phyloP scores from a whole-genome alignment of 2,329 filamentous ascomycete genomes.

The Clarireedia homoeocarpa region DNA sequence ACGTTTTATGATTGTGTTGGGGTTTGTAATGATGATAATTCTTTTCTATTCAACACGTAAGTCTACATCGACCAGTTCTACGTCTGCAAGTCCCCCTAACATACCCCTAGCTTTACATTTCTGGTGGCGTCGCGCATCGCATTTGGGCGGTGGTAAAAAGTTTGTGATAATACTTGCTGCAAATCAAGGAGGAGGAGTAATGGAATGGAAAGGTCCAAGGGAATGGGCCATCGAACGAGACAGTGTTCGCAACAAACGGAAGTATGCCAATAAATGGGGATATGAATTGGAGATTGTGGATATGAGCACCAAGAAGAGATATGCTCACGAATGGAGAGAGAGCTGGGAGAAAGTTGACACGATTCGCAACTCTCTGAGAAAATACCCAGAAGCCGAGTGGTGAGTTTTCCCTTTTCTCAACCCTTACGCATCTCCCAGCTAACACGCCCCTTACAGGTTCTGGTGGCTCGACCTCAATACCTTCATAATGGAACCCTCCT shows the following conservation, averaged over 20 bases:
- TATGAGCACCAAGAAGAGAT: constrained; percentile 97
- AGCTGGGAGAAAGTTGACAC: constrained; percentile 99
- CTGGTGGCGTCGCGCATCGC: constrained; percentile 62
- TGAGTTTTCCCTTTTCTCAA: constrained; percentile 35
- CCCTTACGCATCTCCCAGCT: not conserved
- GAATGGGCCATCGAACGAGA: constrained; percentile 98
- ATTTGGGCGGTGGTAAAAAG: constrained; percentile 78
- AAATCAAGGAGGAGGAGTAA: constrained; percentile 92
- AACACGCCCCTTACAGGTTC: constrained; percentile 59
- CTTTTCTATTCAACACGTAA: constrained; percentile 68
- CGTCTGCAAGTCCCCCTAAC: no score
- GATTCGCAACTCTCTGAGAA: constrained; percentile 77
- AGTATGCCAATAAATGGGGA: constrained; percentile 80
- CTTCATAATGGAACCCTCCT: constrained; percentile 92
- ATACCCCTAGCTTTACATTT: constrained; percentile 32
- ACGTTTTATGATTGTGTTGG: constrained; percentile 49
- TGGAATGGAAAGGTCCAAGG: constrained; percentile 96
- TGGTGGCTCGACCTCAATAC: constrained; percentile 99
- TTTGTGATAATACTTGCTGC: constrained; percentile 89
- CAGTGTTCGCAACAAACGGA: constrained; percentile 90
- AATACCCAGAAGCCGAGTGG: constrained; percentile 96
- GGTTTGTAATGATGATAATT: constrained; percentile 53
- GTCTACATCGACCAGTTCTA: constrained; percentile 47
- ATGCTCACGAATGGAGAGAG: constrained; percentile 97
- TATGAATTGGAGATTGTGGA: constrained; percentile 95